A percentile compares a stretch with the other conserved stretches of the same genome.
phyloP scores from a whole-genome alignment of 306 rosid genomes.

The Malus asiatica region DNA sequence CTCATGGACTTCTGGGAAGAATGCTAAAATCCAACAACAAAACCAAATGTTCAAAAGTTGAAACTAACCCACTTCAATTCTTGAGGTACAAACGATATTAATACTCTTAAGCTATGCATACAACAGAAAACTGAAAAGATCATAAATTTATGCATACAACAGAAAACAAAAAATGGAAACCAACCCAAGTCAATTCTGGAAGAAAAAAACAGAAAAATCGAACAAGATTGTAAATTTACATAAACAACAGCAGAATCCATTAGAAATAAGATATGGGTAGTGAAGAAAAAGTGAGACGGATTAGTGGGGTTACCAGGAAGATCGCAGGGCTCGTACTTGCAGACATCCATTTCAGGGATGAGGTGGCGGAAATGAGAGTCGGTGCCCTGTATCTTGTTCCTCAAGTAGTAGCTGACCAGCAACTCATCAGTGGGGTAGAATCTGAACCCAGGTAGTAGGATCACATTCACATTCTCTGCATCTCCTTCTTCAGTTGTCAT shows the following conservation, averaged over 20 bases:
- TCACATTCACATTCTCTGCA: background rate
- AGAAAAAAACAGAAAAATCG: background rate
- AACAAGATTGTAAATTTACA: background rate
- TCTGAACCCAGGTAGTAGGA: slow-evolving; percentile 27
- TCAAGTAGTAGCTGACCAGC: slow-evolving; percentile 38
- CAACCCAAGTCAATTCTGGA: background rate
- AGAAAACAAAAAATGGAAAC: background rate
- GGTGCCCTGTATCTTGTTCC: slow-evolving; percentile 18
- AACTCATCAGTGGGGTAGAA: slow-evolving; percentile 60
- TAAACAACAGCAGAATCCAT: background rate
- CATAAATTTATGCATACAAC: background rate
- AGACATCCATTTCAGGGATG: slow-evolving; percentile 39
- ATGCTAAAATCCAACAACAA: background rate
- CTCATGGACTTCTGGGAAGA: slow-evolving; percentile 15
- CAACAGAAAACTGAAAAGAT: background rate
- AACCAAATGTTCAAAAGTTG: background rate
- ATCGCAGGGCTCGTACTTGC: slow-evolving; percentile 45
- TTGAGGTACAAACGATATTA: background rate
- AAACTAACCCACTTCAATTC: background rate
- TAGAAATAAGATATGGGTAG: background rate
- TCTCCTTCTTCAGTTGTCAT: background rate
- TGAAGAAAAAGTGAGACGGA: background rate
- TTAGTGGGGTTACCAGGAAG: slow-evolving; percentile 28
- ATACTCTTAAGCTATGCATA: too few species aligned
- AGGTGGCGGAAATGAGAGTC: background rate